Evolutionary conservation across 2,329 filamentous ascomycete species (phyloP).

Genomic region (Ceratocystis diversiconidia): DNA sequence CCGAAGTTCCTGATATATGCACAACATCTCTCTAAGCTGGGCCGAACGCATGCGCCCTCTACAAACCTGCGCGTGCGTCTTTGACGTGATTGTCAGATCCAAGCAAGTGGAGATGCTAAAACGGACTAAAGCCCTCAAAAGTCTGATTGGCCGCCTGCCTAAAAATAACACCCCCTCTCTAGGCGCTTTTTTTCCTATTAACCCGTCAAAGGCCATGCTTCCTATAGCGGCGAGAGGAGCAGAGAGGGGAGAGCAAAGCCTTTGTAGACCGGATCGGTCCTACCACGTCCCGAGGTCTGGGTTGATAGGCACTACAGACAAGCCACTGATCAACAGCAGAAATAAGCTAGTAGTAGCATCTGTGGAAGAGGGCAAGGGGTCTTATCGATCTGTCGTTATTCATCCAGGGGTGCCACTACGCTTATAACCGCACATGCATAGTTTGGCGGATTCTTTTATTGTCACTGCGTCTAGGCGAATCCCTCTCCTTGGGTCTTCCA

Average conservation of each 20-base stretch:
- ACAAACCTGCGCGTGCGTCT: neutral
- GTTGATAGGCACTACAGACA: neutral
- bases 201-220: too few species aligned
- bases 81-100: constrained; percentile 5
- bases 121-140: constrained; percentile 4
- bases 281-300: neutral
- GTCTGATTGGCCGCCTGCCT: neutral
- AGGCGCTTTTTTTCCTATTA: neutral
- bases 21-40: neutral
- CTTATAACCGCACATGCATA: neutral
- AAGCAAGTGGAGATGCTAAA: neutral
- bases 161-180: constrained; percentile 7
- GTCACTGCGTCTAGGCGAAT: neutral
- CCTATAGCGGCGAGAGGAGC: too few species aligned
- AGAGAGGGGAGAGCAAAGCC: too few species aligned
- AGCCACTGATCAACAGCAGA: too few species aligned
- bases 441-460: neutral
- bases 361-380: neutral
- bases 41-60: too few species aligned
- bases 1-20: neutral
- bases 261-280: too few species aligned
- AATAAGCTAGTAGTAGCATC: too few species aligned
- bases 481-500: neutral
- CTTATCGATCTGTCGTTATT: neutral
- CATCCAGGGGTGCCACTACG: neutral